Evolutionary conservation across 1,284 basidiomycete species (phyloP), one percentile per base, ranked within the genome.

Genomic region (Thelephora terrestris): DNA sequence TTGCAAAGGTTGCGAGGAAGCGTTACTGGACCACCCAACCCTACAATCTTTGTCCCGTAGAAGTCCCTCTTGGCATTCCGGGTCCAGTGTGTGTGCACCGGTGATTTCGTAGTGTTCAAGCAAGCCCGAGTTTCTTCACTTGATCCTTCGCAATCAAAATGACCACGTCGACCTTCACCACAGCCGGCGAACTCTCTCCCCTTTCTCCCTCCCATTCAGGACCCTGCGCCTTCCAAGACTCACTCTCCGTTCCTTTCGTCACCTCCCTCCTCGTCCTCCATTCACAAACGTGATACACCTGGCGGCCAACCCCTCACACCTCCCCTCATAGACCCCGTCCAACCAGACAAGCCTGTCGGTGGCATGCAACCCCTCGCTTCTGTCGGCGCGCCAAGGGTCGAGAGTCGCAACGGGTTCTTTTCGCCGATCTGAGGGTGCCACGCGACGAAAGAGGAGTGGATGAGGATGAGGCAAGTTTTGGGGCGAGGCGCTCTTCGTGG

Each of bases 201-300:
- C 43, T 0, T 57, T 40, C 2, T 78, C 78, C 36, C 71, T 54
- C 37, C 20, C 35, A 37, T 16, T 69, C 61, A 7, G 69, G 58
- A 35, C 64, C 71, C 47, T 75, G 57, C 9, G 75, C 76, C 61
- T 73, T 76, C 46, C 64, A 58, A 32, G 91, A 69, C 50, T 69
- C 70, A 45, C 68, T 71, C 63, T 93, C 88, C 74, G 95, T 80
- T 65, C 92, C 90, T 53, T 79, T 72, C 42, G 81, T 80, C 55
- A 95, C 82, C 43, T 65, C 74, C 24, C 75, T 73, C 43, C 91
- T 72, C 48, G 78, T 75, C 49, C 92, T 29, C 89, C 89, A 60
- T 91, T 90, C 42, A 95, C 92, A 60, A 93, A 95, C 3, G 91
- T 94, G 65, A 94, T 87, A 60, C 90, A 95, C 23, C 85, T 73